Evolutionary conservation across 75 land plant genomes (phyloP), one percentile per base, ranked within the genome.

Genomic region (Sequoia sempervirens): DNA sequence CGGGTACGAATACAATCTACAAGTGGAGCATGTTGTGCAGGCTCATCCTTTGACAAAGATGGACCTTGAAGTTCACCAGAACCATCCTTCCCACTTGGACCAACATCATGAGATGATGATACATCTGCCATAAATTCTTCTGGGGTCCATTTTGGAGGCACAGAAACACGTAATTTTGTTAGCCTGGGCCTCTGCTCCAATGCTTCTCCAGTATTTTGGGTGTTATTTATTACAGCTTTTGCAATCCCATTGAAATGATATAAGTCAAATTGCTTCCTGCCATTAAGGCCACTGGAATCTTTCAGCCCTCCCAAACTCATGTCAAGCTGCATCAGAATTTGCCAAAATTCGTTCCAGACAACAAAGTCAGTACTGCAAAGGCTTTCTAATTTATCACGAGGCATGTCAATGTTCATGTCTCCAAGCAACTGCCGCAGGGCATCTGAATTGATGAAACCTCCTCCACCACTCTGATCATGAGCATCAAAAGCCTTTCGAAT

Each of bases 171-270:
- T 81, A 97, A 64, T 80, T 88, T 96, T 54, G 98, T 92, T 20
- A 97, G 89, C 76, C 95, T 89, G 1, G 98, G 99, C 84, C 92
- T 91, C 82, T 97, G 99, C 52, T 91, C 78, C 2, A 94, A 88
- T 43, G 83, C 84, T 61, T 93, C 95, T 37, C 94, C 87, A 37
- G 84, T 38, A 9, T 47, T 20, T 61, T 87, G 86, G 45, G 56
- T 84, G 15, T 90, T 90, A 81, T 88, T 93, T 43, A 83, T 81
- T 34, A 95, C 96, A 36, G 98, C 90, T 83, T 95, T 97, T 66
- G 99, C 99, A 85, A 97, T 97, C 54, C 99, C 99, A 80, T 97
- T 97, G 85, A 97, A 97, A 85, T 97, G 99, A 78, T 93, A 97
- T 14, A 97, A 84, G 61, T 96, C 96, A 88, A 97, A 97, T 64